Evolutionary conservation across 2,329 filamentous ascomycete genomes (phyloP), one percentile per base, ranked within the genome.

Genomic region (Neofusicoccum sp.): DNA sequence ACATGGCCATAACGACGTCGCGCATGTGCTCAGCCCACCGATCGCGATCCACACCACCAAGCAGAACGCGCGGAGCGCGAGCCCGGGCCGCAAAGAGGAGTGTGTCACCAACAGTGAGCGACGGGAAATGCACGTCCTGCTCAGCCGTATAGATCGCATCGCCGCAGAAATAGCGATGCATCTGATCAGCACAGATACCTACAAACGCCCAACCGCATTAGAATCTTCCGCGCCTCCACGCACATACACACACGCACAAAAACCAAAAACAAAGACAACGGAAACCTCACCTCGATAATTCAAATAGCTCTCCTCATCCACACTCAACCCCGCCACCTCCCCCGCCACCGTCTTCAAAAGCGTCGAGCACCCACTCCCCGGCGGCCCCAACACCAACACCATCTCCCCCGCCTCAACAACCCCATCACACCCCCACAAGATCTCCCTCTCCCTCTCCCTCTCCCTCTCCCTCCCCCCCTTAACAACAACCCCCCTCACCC

Each of bases 91-190:
- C 91, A 66, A 94, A 94, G 61, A 86, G 88, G 50, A 94, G 82
- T 1, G 91, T 95, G 70, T 94, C 89, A 58, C 90, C 90, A 47
- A 94, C 91, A 1, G 85, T 88, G 69, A 95, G 78, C 78, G 88
- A 85, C 11, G 90, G 89, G 71, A 93, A 93, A 76, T 93, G 90
- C 4, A 90, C 88, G 73, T 96, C 92, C 39, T 91, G 88, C 75
- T 95, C 91, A 64, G 90, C 90, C 0, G 90, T 93, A 78, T 95
- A 95, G 74, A 95, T 93, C 66, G 90, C 90, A 77, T 96, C 92
- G 67, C 92, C 92, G 33, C 90, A 88, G 78, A 94, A 93, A 66
- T 85, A 81, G 9, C 85, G 86, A 77, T 90, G 86, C 90, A 95
- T 94, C 72, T 92, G 85, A 71, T 90, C 78, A 62, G 90, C 84